Percentiles rank a stretch among this genome's conserved stretches.
phyloP scores from a whole-genome alignment of 345 rosid genomes.

The Gossypium anomalum region DNA sequence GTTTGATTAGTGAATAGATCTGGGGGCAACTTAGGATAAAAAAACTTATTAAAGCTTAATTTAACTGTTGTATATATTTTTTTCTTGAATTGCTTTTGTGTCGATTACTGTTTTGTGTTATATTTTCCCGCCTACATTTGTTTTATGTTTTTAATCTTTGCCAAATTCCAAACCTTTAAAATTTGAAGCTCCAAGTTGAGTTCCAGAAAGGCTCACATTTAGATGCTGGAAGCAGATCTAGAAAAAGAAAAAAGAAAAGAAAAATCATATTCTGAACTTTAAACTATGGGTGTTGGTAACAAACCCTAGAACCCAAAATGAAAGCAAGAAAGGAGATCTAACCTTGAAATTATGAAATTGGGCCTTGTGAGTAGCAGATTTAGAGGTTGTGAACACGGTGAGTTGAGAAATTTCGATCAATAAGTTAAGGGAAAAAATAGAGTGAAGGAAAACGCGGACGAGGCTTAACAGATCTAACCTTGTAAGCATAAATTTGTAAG shows the following conservation, averaged over 20 bases:
- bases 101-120: too few relatives aligned
- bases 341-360: conserved; percentile 33
- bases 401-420: conserved; percentile 23
- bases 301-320: not conserved
- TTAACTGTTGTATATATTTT: too few relatives aligned
- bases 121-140: too few relatives aligned
- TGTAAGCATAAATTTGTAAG: too few relatives aligned
- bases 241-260: not conserved
- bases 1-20: too few relatives aligned
- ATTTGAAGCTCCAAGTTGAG: not conserved
- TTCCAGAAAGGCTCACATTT: not conserved
- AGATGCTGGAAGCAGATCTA: not conserved
- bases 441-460: not conserved
- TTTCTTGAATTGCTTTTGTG: too few relatives aligned
- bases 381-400: not conserved
- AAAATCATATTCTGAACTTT: not conserved
- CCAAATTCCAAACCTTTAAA: conserved; percentile 11
- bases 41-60: too few relatives aligned
- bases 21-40: too few relatives aligned
- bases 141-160: too few relatives aligned
- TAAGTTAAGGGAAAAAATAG: not conserved
- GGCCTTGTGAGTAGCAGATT: conserved; percentile 25
- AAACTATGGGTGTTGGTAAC: not conserved
- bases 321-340: conserved; percentile 23
- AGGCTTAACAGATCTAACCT: not conserved